Percentiles rank a stretch among this genome's conserved stretches.
phyloP scores from a whole-genome alignment of 768 basidiomycete genomes.

The Tulasnella sp. region DNA sequence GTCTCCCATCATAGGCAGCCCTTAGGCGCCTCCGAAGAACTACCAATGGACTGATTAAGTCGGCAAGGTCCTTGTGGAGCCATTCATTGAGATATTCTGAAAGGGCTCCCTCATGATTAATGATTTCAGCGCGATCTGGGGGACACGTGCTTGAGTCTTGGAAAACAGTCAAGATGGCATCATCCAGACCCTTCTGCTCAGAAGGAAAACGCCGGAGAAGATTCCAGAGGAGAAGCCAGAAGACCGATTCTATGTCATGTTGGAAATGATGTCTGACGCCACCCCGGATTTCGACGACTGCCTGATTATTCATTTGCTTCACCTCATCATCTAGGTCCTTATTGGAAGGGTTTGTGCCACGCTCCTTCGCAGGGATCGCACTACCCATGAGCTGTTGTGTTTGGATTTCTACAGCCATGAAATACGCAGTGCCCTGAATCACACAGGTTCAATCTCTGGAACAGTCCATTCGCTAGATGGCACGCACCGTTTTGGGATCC shows the following conservation, averaged over 20 bases:
- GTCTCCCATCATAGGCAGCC: neutral
- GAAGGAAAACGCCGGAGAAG: neutral
- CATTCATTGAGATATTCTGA: neutral
- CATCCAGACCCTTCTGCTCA: neutral
- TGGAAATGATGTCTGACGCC: neutral
- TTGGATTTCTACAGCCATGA: conserved; percentile 1
- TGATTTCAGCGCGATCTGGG: neutral
- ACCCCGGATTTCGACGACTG: neutral
- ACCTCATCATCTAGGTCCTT: neutral
- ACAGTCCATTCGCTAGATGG: neutral
- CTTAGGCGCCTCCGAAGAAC: neutral
- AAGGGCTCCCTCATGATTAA: neutral
- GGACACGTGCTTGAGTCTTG: neutral
- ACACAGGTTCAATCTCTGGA: neutral
- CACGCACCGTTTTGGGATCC: neutral
- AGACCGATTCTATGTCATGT: neutral
- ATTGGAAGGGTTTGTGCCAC: neutral
- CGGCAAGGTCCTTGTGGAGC: neutral
- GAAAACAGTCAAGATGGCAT: neutral
- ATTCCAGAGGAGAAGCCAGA: neutral
- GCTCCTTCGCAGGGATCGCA: no score
- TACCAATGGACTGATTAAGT: neutral
- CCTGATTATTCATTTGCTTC: no score
- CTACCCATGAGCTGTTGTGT: neutral
- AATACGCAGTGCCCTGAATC: neutral